A percentile compares a stretch with the other conserved stretches of the same genome.
Evolutionary conservation across 2,329 filamentous ascomycete genomes (phyloP).

Genomic region (Neopestalotiopsis rosae): DNA sequence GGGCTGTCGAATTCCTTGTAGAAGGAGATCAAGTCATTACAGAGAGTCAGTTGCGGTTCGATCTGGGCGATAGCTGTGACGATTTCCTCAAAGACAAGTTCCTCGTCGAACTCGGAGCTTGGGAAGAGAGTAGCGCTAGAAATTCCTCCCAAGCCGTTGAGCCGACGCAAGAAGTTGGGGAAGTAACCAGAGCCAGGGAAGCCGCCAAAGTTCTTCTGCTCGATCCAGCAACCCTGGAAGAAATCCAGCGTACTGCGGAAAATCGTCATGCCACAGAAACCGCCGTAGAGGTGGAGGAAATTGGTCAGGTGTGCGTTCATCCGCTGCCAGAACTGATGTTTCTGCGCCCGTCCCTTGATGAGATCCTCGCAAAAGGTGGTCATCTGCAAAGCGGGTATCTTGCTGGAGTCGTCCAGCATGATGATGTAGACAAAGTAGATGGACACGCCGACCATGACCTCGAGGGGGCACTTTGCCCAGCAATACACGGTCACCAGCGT

Average conservation of each 20-base stretch:
- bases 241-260: constrained; percentile 24
- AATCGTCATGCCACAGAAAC: constrained; percentile 25
- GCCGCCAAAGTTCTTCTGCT: constrained; percentile 28
- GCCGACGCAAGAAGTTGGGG: constrained; percentile 27
- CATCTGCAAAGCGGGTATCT: constrained; percentile 23
- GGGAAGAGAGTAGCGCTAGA: constrained; percentile 1
- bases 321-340: constrained; percentile 24
- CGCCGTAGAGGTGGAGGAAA: constrained; percentile 25
- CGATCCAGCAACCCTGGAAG: constrained; percentile 30
- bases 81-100: constrained; percentile 24
- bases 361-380: constrained; percentile 26
- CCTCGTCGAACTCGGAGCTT: constrained; percentile 22
- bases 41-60: constrained; percentile 27
- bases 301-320: constrained; percentile 27
- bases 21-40: constrained; percentile 29
- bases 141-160: constrained; percentile 27
- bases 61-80: constrained; percentile 25
- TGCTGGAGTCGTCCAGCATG: constrained; percentile 26
- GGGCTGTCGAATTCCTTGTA: constrained; percentile 29
- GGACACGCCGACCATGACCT: constrained; percentile 27
- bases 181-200: constrained; percentile 24
- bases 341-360: constrained; percentile 21
- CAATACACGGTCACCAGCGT: constrained; percentile 36
- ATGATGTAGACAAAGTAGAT: constrained; percentile 28
- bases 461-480: constrained; percentile 29